Percentiles rank a stretch among this genome's conserved stretches.
These are phyloP conservation scores for Symmetrospora coprosmae DNA, from an alignment of 768 basidiomycete species.

Conservation along the genomic window DNA sequence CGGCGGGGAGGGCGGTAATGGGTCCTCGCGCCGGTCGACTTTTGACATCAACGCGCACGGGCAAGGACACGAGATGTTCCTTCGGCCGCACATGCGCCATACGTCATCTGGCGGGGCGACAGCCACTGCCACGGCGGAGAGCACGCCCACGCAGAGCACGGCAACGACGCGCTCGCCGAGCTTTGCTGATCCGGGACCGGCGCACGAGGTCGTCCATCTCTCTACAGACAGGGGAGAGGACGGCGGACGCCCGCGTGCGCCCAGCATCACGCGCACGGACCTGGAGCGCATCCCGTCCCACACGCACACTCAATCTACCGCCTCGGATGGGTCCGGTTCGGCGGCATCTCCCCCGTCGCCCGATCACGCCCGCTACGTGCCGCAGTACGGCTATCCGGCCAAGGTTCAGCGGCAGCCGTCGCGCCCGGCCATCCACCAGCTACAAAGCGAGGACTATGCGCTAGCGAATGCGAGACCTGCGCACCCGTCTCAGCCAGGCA, in stretches of 20 bases:
- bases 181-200: not conserved
- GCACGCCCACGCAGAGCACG: conserved; percentile 5
- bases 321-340: not conserved
- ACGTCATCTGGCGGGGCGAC: too few relatives aligned
- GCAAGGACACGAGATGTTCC: too few relatives aligned
- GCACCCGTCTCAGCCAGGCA: too few relatives aligned
- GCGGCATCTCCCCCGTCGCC: not conserved
- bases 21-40: too few relatives aligned
- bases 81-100: too few relatives aligned
- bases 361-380: not conserved
- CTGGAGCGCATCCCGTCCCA: conserved; percentile 1
- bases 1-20: too few relatives aligned
- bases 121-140: conserved; percentile 1
- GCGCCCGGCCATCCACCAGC: conserved; percentile 1
- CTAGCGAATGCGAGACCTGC: too few relatives aligned
- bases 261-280: conserved; percentile 6
- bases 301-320: not conserved
- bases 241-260: conserved; percentile 1
- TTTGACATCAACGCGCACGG: too few relatives aligned
- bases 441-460: too few relatives aligned
- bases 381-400: not conserved
- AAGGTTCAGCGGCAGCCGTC: not conserved
- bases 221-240: not conserved
- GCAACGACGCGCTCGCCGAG: not conserved
- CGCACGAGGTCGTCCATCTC: conserved; percentile 8